These are phyloP conservation scores for Myxozyma neglecta DNA, from an alignment of 805 yeast species.

Conservation along the genomic window DNA sequence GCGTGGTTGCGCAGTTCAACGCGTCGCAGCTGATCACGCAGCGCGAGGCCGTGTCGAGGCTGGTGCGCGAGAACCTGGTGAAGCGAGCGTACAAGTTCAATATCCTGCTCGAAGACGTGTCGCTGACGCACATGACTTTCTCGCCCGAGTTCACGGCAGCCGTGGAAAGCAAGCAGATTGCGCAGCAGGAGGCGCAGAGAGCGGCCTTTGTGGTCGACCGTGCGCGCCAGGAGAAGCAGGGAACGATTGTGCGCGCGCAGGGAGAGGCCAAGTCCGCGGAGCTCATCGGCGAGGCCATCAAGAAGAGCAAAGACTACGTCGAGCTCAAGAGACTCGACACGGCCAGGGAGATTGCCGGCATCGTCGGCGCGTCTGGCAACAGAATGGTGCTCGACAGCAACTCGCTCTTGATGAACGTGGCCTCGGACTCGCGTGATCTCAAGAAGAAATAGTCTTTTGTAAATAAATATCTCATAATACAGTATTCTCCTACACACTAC, in stretches of 20 bases:
- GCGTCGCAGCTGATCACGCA: constrained; percentile 99
- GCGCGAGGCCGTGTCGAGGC: constrained; percentile 90
- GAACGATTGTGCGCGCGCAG: constrained; percentile 91
- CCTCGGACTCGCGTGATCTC: constrained; percentile 65
- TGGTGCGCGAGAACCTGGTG: constrained; percentile 85
- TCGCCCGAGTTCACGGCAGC: constrained; percentile 97
- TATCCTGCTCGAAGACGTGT: constrained; percentile 88
- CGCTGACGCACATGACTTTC: constrained; percentile 94
- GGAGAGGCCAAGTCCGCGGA: constrained; percentile 99
- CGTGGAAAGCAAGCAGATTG: constrained; percentile 98
- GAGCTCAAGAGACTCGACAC: constrained; percentile 96
- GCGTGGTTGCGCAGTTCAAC: constrained; percentile 97
- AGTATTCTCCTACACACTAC: too few species aligned
- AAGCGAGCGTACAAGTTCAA: constrained; percentile 91
- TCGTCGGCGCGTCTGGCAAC: constrained; percentile 85
- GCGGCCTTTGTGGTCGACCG: constrained; percentile 97
- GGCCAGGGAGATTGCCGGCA: constrained; percentile 90
- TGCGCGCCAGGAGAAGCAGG: constrained; percentile 97
- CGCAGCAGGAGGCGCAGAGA: constrained; percentile 98
- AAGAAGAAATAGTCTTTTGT: constrained; percentile 19
- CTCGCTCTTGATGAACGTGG: constrained; percentile 85
- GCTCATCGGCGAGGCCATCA: constrained; percentile 97
- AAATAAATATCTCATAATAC: too few species aligned
- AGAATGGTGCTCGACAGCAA: constrained; percentile 87
- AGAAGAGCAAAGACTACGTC: constrained; percentile 92